These are phyloP conservation scores for Chaetomium sp. DNA, from an alignment of 2,329 filamentous ascomycete species.

Conservation along the genomic window DNA sequence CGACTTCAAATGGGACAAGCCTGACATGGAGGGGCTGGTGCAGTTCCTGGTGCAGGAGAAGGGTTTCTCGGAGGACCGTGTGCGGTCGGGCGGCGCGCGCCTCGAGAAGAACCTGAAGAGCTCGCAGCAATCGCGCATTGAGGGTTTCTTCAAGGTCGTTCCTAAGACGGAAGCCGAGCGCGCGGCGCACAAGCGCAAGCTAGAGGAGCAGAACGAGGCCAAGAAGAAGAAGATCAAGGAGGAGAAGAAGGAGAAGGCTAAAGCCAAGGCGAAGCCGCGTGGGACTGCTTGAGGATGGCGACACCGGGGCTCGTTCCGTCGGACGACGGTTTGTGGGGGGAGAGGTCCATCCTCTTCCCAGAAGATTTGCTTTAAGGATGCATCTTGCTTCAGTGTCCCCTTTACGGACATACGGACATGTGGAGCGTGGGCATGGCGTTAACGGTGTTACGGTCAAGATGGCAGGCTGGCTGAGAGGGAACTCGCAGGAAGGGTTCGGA, in stretches of 20 bases:
- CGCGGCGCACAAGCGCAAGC: slow-evolving; percentile 83
- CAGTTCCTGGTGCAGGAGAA: slow-evolving; percentile 91
- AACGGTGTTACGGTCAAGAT: slow-evolving; percentile 6
- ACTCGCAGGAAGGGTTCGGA: not conserved
- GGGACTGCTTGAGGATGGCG: slow-evolving; percentile 51
- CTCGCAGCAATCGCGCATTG: slow-evolving; percentile 85
- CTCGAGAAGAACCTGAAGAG: slow-evolving; percentile 90
- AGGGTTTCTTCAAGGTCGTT: slow-evolving; percentile 95
- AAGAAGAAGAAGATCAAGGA: slow-evolving; percentile 96
- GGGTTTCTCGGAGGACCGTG: slow-evolving; percentile 94
- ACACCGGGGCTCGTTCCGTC: not conserved
- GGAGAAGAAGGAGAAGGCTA: slow-evolving; percentile 93
- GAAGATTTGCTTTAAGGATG: not conserved
- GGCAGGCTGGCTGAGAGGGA: not conserved
- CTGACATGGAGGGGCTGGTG: slow-evolving; percentile 86
- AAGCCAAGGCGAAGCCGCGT: slow-evolving; percentile 82
- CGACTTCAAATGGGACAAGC: slow-evolving; percentile 97
- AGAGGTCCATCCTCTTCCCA: not conserved
- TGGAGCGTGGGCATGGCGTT: slow-evolving; percentile 16
- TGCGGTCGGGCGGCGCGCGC: slow-evolving; percentile 74
- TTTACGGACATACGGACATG: not conserved
- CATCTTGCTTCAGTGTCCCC: slow-evolving; percentile 11
- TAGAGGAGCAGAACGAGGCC: slow-evolving; percentile 87
- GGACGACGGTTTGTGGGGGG: not conserved
- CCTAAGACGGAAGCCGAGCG: slow-evolving; percentile 88